These are phyloP conservation scores for Aspergillus nidulans DNA, from an alignment of 495 filamentous ascomycete species.

Conservation along the genomic window DNA sequence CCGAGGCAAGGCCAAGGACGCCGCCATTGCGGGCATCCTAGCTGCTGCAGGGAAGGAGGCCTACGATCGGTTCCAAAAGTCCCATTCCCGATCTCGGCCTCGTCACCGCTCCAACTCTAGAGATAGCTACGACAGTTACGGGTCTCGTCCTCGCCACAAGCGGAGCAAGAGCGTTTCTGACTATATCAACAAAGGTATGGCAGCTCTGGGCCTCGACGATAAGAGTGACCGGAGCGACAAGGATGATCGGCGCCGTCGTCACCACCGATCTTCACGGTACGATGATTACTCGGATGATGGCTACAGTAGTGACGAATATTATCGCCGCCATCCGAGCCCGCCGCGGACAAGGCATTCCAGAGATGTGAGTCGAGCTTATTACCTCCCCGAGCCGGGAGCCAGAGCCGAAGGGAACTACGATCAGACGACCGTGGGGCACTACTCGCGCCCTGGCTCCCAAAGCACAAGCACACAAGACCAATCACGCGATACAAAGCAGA, in stretches of 20 bases:
- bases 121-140: conserved; percentile 42
- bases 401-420: conserved; percentile 14
- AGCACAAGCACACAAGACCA: background rate
- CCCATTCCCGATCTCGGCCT: conserved; percentile 53
- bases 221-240: conserved; percentile 33
- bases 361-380: conserved; percentile 46
- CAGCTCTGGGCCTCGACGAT: conserved; percentile 48
- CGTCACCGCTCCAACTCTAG: conserved; percentile 38
- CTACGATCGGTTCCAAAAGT: conserved; percentile 58
- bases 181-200: conserved; percentile 51
- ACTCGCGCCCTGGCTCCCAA: conserved; percentile 14
- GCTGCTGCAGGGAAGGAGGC: conserved; percentile 79
- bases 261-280: conserved; percentile 42
- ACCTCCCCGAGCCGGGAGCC: conserved; percentile 11
- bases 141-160: conserved; percentile 29
- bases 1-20: conserved; percentile 51
- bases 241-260: conserved; percentile 25
- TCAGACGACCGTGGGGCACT: conserved; percentile 25
- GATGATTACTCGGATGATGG: conserved; percentile 33
- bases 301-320: conserved; percentile 46
- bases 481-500: conserved; percentile 18
- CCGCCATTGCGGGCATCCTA: conserved; percentile 70
- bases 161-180: conserved; percentile 57
- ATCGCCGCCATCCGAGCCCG: conserved; percentile 31
- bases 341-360: conserved; percentile 44